Percentiles rank a stretch among this genome's conserved stretches.
Conservation (phyloP, 208 protist genomes). For the Wallacemonas sp. region DNA sequence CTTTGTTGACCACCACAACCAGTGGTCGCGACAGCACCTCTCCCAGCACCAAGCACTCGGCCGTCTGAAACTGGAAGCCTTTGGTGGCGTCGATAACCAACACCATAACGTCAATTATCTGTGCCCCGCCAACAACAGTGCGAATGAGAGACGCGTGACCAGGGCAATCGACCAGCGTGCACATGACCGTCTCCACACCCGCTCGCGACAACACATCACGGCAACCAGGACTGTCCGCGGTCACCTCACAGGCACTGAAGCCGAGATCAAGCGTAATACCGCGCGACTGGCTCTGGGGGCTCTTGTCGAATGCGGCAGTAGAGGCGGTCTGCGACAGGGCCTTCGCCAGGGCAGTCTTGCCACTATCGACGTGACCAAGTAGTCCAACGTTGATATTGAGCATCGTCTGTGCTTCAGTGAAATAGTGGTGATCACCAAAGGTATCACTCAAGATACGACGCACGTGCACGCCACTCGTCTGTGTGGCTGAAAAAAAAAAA, state of each 20-base stretch:
- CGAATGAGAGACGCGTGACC: constrained; percentile 98
- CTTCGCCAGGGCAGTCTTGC: constrained; percentile 95
- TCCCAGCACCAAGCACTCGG: constrained; percentile 92
- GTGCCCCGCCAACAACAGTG: constrained; percentile 97
- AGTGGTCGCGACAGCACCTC: constrained; percentile 81
- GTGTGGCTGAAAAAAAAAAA: too few species aligned
- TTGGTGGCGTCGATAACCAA: constrained; percentile 97
- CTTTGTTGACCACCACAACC: constrained; percentile 97
- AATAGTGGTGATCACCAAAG: too few species aligned
- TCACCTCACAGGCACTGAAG: constrained; percentile 90
- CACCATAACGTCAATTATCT: constrained; percentile 98
- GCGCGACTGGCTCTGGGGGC: constrained; percentile 94
- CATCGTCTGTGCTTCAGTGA: constrained; percentile 24
- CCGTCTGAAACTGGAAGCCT: constrained; percentile 98
- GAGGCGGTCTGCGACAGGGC: constrained; percentile 92
- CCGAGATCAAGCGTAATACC: constrained; percentile 99
- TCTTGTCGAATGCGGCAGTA: constrained; percentile 98
- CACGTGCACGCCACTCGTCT: too few species aligned
- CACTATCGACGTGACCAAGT: constrained; percentile 97
- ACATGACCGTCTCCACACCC: constrained; percentile 50
- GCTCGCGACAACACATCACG: constrained; percentile 14
- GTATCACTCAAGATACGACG: too few species aligned
- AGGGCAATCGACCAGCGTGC: constrained; percentile 98
- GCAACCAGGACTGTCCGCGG: constrained; percentile 18
- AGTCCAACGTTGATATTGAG: constrained; percentile 96